Evolutionary conservation across 2,329 filamentous ascomycete genomes (phyloP), one percentile per base, ranked within the genome.

Genomic region (Penicillium sp.): DNA sequence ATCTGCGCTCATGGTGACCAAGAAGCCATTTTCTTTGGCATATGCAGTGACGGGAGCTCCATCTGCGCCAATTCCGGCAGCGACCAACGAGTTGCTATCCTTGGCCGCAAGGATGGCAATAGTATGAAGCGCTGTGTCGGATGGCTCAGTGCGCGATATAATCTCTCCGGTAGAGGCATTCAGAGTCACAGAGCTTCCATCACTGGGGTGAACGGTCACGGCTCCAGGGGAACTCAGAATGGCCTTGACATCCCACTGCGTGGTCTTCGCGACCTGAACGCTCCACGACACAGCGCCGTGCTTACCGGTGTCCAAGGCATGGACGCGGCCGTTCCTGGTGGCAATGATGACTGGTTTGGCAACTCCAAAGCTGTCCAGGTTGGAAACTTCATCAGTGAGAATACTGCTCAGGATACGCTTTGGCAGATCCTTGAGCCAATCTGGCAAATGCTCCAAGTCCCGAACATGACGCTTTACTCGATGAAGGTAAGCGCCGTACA

Each of bases 341-440:
- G 88, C 92, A 47, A 96, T 79, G 54, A 97, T 80, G 5, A 92
- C 83, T 31, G 93, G 78, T 74, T 96, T 96, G 71, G 90, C 88
- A 74, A 97, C 93, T 4, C 93, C 93, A 71, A 97, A 97, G 38
- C 81, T 85, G 44, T 72, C 68, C 16, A 77, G 58, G 14, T 80
- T 76, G 8, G 82, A 79, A 0, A 83, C 83, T 31, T 86, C 84
- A 24, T 75, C 75, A 6, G 75, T 63, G 8, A 87, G 68, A 14
- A 91, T 78, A 60, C 85, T 87, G 57, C 83, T 83, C 2, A 92
- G 66, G 13, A 97, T 75, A 22, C 86, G 85, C 42, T 80, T 75
- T 4, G 91, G 91, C 9, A 97, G 78, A 14, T 79, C 79, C 58
- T 85, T 81, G 2, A 96, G 74, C 75, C 88, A 95, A 0, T 80